These are phyloP conservation scores for Podospora bellae-mahoneyi DNA, from an alignment of 495 filamentous ascomycete genomes.

Conservation along the genomic window DNA sequence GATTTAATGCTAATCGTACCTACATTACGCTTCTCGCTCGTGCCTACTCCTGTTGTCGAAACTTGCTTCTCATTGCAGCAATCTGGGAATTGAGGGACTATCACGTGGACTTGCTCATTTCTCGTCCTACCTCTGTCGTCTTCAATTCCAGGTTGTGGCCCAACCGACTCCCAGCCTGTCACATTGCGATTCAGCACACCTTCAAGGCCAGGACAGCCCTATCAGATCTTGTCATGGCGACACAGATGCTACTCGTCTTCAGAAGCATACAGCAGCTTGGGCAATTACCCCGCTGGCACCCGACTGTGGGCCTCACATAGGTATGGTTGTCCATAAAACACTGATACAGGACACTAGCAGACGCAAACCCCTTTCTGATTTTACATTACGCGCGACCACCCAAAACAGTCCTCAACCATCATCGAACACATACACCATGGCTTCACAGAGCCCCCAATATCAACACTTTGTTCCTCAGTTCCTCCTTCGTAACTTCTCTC, in stretches of 20 bases:
- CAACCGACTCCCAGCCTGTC: not conserved
- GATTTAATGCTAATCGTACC: not conserved
- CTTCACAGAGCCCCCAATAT: slow-evolving; percentile 29
- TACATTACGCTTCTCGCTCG: not conserved
- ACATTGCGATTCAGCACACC: not conserved
- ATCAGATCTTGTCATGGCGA: not conserved
- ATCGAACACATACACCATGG: not conserved
- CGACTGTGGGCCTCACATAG: not conserved
- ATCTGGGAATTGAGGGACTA: not conserved
- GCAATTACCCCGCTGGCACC: not conserved
- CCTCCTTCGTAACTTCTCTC: slow-evolving; percentile 45
- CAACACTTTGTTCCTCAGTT: slow-evolving; percentile 51
- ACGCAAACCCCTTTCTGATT: not conserved
- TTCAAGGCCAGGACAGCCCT: not conserved
- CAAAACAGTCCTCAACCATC: not conserved
- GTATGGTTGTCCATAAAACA: not conserved
- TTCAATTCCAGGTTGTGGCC: no score
- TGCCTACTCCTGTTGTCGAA: not conserved
- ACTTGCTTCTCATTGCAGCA: not conserved
- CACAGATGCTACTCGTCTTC: not conserved
- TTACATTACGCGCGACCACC: not conserved
- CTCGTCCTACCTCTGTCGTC: no score
- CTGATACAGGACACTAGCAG: not conserved
- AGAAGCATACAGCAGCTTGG: not conserved
- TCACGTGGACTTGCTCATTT: no score